Conservation (phyloP, 2,329 filamentous ascomycete genomes). For the Fusarium subglutinans region DNA sequence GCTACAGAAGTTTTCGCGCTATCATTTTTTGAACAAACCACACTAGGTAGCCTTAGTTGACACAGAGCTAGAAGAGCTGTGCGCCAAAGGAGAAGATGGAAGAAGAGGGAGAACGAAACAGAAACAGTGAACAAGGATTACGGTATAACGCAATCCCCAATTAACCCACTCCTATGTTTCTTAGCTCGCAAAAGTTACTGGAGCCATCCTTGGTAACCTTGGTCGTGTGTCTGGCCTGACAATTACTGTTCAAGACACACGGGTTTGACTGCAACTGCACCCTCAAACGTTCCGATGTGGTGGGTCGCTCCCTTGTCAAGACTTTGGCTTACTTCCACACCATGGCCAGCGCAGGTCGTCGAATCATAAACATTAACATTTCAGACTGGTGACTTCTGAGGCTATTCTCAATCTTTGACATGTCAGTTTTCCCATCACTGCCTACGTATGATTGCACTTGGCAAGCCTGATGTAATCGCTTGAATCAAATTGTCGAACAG, state of each 20-base stretch:
- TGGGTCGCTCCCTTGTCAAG: constrained; percentile 16
- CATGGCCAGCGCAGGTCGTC: background rate
- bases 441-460: background rate
- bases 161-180: background rate
- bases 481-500: background rate
- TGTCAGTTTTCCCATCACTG: constrained; percentile 4
- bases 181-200: background rate
- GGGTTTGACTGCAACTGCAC: constrained; percentile 22
- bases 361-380: background rate
- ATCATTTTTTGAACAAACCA: background rate
- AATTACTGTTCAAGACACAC: constrained; percentile 13
- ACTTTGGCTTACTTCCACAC: constrained; percentile 7
- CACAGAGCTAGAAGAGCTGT: background rate
- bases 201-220: constrained; percentile 1
- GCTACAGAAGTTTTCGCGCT: background rate
- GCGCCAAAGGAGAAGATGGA: background rate
- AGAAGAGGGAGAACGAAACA: constrained; percentile 18
- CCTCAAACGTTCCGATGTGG: constrained; percentile 5
- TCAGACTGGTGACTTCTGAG: background rate
- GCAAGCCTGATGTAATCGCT: background rate
- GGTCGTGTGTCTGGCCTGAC: constrained; percentile 22
- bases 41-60: background rate
- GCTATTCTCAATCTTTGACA: constrained; percentile 9
- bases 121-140: background rate
- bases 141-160: background rate